Evolutionary conservation across 495 filamentous ascomycete genomes (phyloP).

Genomic region (Acidomyces sp.): DNA sequence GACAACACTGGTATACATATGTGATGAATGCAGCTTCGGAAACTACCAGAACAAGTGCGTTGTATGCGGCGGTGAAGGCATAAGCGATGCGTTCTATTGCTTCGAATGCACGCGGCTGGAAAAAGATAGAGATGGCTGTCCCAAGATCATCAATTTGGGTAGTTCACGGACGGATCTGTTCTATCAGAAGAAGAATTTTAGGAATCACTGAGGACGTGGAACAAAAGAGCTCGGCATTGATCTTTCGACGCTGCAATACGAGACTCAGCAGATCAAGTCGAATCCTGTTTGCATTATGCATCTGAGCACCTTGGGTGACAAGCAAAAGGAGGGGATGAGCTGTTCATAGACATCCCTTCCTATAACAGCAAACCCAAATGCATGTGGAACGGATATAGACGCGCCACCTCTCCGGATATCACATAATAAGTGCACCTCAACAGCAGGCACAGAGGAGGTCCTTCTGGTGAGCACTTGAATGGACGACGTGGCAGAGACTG

Average conservation of each 20-base stretch:
- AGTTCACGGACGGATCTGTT: constrained; percentile 90
- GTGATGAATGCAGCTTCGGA: constrained; percentile 97
- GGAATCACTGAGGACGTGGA: constrained; percentile 20
- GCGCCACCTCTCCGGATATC: too few relatives aligned
- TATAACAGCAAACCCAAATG: too few relatives aligned
- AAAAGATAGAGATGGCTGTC: constrained; percentile 94
- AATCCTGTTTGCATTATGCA: not conserved
- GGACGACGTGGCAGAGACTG: too few relatives aligned
- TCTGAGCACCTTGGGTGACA: too few relatives aligned
- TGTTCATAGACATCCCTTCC: too few relatives aligned
- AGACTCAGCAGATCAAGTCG: not conserved
- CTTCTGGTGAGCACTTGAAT: too few relatives aligned
- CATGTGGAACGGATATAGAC: too few relatives aligned
- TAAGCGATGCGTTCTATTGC: constrained; percentile 99
- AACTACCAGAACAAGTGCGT: constrained; percentile 99
- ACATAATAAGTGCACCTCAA: too few relatives aligned
- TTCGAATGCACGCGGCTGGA: constrained; percentile 96
- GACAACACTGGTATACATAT: constrained; percentile 93
- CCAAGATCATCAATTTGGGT: constrained; percentile 98
- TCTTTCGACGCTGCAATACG: not conserved
- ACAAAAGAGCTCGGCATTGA: too few relatives aligned
- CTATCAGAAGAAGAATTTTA: constrained; percentile 55
- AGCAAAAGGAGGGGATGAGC: too few relatives aligned
- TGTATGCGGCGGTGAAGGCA: constrained; percentile 96
- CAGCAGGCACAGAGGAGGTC: too few relatives aligned